These are phyloP conservation scores for Geranomyces michiganensis DNA, from an alignment of 192 early-diverging fungal species.

Conservation along the genomic window DNA sequence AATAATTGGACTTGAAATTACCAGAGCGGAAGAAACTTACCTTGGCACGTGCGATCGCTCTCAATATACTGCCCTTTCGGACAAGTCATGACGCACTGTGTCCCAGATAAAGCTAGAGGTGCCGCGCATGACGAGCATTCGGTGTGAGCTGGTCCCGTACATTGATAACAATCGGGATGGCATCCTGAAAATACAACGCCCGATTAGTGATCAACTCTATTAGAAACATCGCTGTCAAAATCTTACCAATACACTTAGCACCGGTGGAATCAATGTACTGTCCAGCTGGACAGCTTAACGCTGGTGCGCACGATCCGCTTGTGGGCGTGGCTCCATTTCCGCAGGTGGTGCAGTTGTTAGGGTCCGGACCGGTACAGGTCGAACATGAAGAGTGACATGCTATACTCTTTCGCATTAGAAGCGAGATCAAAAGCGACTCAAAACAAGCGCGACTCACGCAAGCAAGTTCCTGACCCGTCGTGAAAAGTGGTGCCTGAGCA, in stretches of 20 bases:
- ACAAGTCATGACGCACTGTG: constrained; percentile 15
- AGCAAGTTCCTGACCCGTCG: constrained; percentile 18
- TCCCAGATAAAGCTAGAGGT: constrained; percentile 10
- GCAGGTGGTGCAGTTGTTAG: constrained; percentile 13
- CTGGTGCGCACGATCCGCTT: constrained; percentile 6
- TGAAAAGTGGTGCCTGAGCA: constrained; percentile 3
- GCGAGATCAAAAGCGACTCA: not conserved
- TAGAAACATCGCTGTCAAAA: not conserved
- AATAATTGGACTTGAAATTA: not conserved
- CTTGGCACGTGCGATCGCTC: constrained; percentile 1
- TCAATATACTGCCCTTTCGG: constrained; percentile 20
- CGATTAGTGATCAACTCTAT: not conserved
- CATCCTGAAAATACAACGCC: constrained; percentile 13
- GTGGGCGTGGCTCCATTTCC: constrained; percentile 1
- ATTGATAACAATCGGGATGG: constrained; percentile 21
- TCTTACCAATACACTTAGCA: constrained; percentile 25
- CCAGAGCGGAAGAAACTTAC: not conserved
- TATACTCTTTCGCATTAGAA: not conserved
- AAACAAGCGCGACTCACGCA: constrained; percentile 1
- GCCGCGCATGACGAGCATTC: constrained; percentile 12
- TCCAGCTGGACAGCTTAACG: constrained; percentile 5
- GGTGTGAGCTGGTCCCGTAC: constrained; percentile 12
- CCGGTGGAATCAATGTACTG: constrained; percentile 18
- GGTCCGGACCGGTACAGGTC: constrained; percentile 13
- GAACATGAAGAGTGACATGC: constrained; percentile 18